A percentile compares a stretch with the other conserved stretches of the same genome.
phyloP scores from a whole-genome alignment of 2,329 filamentous ascomycete species.

The Nothophaeocryptopus gaeumannii region DNA sequence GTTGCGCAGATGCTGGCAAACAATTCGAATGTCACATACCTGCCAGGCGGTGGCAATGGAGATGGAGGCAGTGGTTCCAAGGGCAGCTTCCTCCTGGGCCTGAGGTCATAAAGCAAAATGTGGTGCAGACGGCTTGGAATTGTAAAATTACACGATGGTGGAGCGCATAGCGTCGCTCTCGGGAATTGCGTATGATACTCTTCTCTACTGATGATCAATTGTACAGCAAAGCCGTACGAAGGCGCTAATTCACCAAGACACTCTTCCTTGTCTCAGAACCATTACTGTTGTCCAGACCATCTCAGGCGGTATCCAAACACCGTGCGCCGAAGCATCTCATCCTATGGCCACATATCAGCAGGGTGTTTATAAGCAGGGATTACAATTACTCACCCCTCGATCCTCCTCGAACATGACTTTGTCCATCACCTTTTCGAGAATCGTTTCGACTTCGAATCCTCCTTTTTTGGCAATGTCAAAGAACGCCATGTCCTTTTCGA shows the following conservation, averaged over 20 bases:
- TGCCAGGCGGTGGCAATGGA: slow-evolving; percentile 67
- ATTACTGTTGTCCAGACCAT: slow-evolving; percentile 49
- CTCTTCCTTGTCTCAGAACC: no score
- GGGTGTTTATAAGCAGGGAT: no score
- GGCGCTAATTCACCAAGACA: neutral
- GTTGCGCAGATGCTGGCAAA: slow-evolving; percentile 84
- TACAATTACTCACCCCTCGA: slow-evolving; percentile 58
- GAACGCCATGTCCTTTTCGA: slow-evolving; percentile 79
- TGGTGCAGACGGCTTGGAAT: no score
- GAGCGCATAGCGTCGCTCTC: slow-evolving; percentile 2
- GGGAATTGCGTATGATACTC: slow-evolving; percentile 17
- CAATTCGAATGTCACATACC: slow-evolving; percentile 94
- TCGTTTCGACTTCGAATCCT: slow-evolving; percentile 74
- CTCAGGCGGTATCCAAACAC: slow-evolving; percentile 74
- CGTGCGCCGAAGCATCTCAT: slow-evolving; percentile 75
- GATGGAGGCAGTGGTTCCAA: slow-evolving; percentile 52
- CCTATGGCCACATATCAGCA: slow-evolving; percentile 41
- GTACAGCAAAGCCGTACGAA: neutral
- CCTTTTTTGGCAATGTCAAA: slow-evolving; percentile 71
- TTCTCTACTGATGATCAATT: slow-evolving; percentile 13
- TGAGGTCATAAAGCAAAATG: slow-evolving; percentile 59
- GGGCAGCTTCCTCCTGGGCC: slow-evolving; percentile 64
- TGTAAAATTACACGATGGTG: slow-evolving; percentile 1
- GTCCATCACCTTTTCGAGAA: slow-evolving; percentile 78
- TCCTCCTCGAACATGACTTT: slow-evolving; percentile 87